Conservation (phyloP, 352 stramenopile genomes). For the Phytophthora podocarpi region DNA sequence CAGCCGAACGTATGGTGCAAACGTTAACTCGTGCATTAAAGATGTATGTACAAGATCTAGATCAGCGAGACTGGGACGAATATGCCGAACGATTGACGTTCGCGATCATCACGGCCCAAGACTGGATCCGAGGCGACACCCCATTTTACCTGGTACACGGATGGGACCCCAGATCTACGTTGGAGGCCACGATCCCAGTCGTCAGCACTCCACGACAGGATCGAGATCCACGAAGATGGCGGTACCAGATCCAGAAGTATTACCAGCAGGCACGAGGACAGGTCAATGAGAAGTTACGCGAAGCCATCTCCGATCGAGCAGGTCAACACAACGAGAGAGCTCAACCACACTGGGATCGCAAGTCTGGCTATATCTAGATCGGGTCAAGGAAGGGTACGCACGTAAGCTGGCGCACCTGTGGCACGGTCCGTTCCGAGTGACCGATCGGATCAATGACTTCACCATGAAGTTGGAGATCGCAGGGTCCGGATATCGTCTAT, state of each 20-base stretch:
- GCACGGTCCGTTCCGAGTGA: slow-evolving; percentile 1
- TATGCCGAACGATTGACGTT: slow-evolving; percentile 30
- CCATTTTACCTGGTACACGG: slow-evolving; percentile 1
- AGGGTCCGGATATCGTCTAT: too few species aligned
- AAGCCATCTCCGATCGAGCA: not conserved
- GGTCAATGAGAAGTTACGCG: not conserved
- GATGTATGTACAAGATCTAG: slow-evolving; percentile 17
- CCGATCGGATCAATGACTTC: slow-evolving; percentile 21
- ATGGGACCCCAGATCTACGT: not conserved
- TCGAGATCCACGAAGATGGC: not conserved
- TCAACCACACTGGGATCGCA: not conserved
- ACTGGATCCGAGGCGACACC: not conserved
- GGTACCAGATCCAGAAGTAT: slow-evolving; percentile 1
- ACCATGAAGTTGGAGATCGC: slow-evolving; percentile 1
- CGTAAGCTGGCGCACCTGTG: slow-evolving; percentile 26
- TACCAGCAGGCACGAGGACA: not conserved
- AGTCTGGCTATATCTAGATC: slow-evolving; percentile 11
- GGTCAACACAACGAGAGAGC: not conserved
- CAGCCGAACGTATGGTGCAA: not conserved
- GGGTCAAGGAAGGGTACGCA: slow-evolving; percentile 14
- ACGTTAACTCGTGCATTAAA: slow-evolving; percentile 20
- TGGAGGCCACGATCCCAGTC: not conserved
- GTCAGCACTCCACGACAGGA: not conserved
- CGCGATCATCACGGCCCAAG: slow-evolving; percentile 22
- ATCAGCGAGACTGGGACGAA: slow-evolving; percentile 33